Evolutionary conservation across 495 filamentous ascomycete species (phyloP), one percentile per base, ranked within the genome.

Genomic region (Daldinia decipiens): DNA sequence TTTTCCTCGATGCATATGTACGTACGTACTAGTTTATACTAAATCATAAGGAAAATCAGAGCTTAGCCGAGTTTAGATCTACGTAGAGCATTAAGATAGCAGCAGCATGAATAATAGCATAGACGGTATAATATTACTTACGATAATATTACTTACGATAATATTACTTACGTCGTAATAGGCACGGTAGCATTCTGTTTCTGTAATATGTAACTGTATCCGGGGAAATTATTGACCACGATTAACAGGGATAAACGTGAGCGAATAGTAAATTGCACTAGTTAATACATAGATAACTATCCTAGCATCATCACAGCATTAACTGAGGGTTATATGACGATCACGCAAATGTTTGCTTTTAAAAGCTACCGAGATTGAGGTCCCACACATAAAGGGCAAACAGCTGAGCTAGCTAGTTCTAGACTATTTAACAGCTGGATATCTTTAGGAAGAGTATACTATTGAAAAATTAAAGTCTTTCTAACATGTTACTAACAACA

Each of bases 11-110:
- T 63, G 56, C 58, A 24, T 27, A 34, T 61, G 38, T 65, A 65
- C 68, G 61, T 65, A 65, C 13, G 59, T 21, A 36, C 19, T 65
- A 65, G 61, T 32, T 32, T 43, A 59, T 47, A 43, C 34, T 55
- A 52, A 39, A 53, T 62, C 34, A 24, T 34, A 51, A 32, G 29
- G 59, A 56, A 62, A 17, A 43, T n/a, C 36, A 38, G 47, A 26
- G 50, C 9, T 21, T 61, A 55, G 47, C 21, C 50, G 19, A 54
- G 29, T 61, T 55, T 27, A 36, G 50, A 21, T 19, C 15, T 47
- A 8, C 24, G 21, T 27, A 24, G 43, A 47, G 43, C 43, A n/a
- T 47, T 47, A 47, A 2, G 19, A 5, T 47, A 47, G 17, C 5
- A 31, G 21, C 5, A 53, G n/a, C n/a, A n/a, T n/a, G n/a, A n/a